phyloP scores from a whole-genome alignment of 2,329 filamentous ascomycete species.

The Myriangium duriaei region DNA sequence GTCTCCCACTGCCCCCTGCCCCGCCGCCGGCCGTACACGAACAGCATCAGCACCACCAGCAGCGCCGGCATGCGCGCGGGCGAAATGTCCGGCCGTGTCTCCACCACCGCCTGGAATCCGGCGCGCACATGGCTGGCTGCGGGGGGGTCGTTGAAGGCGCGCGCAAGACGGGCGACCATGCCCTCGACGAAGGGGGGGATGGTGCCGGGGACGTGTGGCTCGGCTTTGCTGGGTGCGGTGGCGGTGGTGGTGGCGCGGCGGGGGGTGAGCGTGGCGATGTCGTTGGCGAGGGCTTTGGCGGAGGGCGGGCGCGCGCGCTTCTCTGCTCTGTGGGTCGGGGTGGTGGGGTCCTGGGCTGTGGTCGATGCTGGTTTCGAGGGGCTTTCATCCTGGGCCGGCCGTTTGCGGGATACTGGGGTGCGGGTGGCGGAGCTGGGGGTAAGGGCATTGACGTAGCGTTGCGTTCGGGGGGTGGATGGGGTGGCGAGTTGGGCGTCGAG shows the following conservation, averaged over 20 bases:
- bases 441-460: conserved; percentile 14
- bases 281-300: neutral
- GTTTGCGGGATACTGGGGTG: conserved; percentile 13
- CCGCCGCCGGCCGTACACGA: conserved; percentile 3
- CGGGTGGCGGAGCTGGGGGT: conserved; percentile 1
- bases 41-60: conserved; percentile 8
- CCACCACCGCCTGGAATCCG: neutral
- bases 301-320: conserved; percentile 5
- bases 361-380: conserved; percentile 1
- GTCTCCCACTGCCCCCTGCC: conserved; percentile 1
- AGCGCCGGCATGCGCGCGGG: conserved; percentile 6
- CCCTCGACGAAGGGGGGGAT: conserved; percentile 1
- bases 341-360: neutral
- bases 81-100: neutral
- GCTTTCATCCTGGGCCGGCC: conserved; percentile 2
- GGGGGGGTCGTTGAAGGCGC: conserved; percentile 1
- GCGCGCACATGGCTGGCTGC: conserved; percentile 8
- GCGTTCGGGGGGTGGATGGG: conserved; percentile 25
- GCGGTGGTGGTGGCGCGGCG: neutral
- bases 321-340: conserved; percentile 3
- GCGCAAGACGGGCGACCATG: conserved; percentile 41
- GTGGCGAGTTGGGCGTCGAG: conserved; percentile 56
- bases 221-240: neutral
- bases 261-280: neutral
- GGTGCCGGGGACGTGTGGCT: neutral